Evolutionary conservation across 1,284 basidiomycete genomes (phyloP).

Genomic region (Cerioporus squamosus): DNA sequence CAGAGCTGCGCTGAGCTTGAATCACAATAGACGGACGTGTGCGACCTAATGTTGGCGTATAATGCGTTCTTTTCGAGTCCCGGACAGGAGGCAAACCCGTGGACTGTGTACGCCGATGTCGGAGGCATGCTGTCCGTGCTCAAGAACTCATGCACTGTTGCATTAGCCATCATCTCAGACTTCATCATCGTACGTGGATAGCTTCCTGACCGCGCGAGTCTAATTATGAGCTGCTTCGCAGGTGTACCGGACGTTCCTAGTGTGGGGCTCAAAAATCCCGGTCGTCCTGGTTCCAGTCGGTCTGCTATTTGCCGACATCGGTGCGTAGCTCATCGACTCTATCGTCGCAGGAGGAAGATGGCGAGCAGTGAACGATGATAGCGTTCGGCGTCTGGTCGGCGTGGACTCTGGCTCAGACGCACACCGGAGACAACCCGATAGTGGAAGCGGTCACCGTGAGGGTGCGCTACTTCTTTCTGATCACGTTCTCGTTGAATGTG

Average conservation of each 20-base stretch:
- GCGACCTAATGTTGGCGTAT: not conserved
- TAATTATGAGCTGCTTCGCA: not conserved
- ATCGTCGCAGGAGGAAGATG: too few species aligned
- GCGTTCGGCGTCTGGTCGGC: conserved; percentile 5
- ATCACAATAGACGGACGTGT: not conserved
- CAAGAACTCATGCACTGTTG: not conserved
- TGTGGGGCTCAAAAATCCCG: not conserved
- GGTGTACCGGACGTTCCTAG: conserved; percentile 7
- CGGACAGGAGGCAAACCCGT: not conserved
- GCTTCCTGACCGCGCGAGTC: too few species aligned
- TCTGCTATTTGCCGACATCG: not conserved
- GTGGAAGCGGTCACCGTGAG: not conserved
- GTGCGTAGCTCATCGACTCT: not conserved
- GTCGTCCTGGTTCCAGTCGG: not conserved
- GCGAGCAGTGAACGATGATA: not conserved
- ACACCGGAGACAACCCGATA: not conserved
- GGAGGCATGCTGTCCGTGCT: not conserved
- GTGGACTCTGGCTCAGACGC: conserved; percentile 1
- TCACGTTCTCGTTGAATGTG: conserved; percentile 6
- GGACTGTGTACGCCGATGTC: not conserved
- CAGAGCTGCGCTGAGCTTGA: too few species aligned
- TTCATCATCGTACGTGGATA: conserved; percentile 4
- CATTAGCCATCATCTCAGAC: conserved; percentile 5
- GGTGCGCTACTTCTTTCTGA: conserved; percentile 2
- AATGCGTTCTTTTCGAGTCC: not conserved